Conservation (phyloP, 192 early-diverging fungal species). For the Backusella westeae region DNA sequence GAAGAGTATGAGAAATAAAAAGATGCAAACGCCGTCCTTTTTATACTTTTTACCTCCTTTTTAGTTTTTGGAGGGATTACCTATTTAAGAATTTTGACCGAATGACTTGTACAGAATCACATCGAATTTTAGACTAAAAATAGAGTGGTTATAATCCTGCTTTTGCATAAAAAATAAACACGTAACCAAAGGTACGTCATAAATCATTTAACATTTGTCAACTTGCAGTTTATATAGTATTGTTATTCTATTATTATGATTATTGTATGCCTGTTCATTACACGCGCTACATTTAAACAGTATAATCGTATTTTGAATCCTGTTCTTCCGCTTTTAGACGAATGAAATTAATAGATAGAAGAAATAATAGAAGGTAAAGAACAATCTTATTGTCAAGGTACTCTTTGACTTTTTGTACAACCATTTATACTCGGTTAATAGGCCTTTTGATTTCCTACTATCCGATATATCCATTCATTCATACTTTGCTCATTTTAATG, state of each 20-base stretch:
- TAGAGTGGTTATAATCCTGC: background rate
- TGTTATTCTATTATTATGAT: background rate
- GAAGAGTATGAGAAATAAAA: background rate
- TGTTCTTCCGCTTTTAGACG: background rate
- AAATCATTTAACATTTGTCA: background rate
- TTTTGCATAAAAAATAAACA: background rate
- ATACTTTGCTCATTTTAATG: background rate
- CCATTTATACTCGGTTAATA: background rate
- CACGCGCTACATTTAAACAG: too few relatives aligned
- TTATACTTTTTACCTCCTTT: background rate
- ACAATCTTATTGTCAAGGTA: background rate
- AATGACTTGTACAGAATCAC: background rate
- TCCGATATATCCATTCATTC: background rate
- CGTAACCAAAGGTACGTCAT: background rate
- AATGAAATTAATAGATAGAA: background rate
- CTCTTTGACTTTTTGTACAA: background rate
- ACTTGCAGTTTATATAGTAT: background rate
- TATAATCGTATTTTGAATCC: background rate
- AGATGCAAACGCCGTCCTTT: background rate
- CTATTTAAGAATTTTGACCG: background rate
- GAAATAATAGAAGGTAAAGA: background rate
- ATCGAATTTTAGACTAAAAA: background rate
- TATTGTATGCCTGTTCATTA: background rate
- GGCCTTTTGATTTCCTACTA: background rate
- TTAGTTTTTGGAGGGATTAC: background rate